phyloP scores from a whole-genome alignment of 108 stramenopile genomes.

The Fistulifera solaris region DNA sequence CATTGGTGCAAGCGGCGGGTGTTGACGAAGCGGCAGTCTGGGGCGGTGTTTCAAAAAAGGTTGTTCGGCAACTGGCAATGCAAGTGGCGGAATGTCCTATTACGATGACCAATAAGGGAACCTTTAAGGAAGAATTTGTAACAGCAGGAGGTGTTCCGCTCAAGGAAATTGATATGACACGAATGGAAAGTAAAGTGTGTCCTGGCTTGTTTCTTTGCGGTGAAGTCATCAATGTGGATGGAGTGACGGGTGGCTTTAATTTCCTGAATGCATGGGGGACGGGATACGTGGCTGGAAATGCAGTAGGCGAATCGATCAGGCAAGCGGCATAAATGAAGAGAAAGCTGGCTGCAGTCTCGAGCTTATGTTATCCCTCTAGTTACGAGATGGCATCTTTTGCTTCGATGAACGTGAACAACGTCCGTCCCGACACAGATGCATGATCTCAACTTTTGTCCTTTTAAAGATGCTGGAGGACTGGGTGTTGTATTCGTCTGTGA shows the following conservation, averaged over 20 bases:
- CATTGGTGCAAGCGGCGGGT: conserved; percentile 44
- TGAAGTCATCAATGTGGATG: conserved; percentile 84
- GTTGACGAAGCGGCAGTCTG: conserved; percentile 36
- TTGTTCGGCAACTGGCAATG: conserved; percentile 41
- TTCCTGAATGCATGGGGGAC: conserved; percentile 88
- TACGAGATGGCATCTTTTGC: too few relatives aligned
- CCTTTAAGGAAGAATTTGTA: conserved; percentile 93
- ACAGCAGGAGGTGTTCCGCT: conserved; percentile 81
- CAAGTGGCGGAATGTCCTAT: conserved; percentile 45
- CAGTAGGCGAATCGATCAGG: conserved; percentile 14
- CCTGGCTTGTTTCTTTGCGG: conserved; percentile 77
- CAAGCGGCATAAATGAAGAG: too few relatives aligned
- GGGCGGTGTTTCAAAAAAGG: conserved; percentile 61
- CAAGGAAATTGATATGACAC: conserved; percentile 70
- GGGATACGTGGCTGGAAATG: conserved; percentile 66
- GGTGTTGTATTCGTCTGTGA: too few relatives aligned
- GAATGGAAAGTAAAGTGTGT: conserved; percentile 61
- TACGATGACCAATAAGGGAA: conserved; percentile 62
- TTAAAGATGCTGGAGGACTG: too few relatives aligned
- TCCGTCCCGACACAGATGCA: too few relatives aligned
- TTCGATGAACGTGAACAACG: too few relatives aligned
- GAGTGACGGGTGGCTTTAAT: conserved; percentile 81
- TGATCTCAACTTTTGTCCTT: too few relatives aligned
- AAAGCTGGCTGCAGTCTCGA: too few relatives aligned
- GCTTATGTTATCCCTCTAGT: too few relatives aligned